A percentile compares a stretch with the other conserved stretches of the same genome.
These are phyloP conservation scores for Carex pumila DNA, from an alignment of 176 grass and related monocot genomes.

Conservation along the genomic window DNA sequence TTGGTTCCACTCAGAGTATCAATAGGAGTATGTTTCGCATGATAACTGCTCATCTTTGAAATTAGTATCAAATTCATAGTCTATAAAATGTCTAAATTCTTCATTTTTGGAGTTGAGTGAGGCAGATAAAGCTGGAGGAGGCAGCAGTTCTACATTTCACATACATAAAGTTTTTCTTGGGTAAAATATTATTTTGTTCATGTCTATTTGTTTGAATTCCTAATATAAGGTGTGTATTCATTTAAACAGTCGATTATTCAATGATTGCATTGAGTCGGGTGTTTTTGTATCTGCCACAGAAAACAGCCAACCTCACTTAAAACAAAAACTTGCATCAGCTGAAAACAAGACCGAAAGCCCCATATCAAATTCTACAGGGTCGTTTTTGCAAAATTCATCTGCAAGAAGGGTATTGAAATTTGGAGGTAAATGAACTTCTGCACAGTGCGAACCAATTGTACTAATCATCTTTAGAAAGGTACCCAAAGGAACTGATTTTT, in stretches of 20 bases:
- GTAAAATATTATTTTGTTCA: background rate
- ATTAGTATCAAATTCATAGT: no score
- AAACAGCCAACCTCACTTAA: slow-evolving; percentile 38
- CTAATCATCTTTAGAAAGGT: background rate
- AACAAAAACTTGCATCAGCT: slow-evolving; percentile 24
- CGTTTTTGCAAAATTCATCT: slow-evolving; percentile 15
- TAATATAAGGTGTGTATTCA: background rate
- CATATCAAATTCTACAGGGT: background rate
- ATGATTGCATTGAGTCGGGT: slow-evolving; percentile 59
- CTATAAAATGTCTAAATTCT: no score
- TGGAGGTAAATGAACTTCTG: slow-evolving; percentile 8
- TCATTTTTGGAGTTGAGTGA: no score
- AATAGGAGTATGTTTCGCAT: no score
- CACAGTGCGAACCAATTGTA: slow-evolving; percentile 19
- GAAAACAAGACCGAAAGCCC: slow-evolving; percentile 12
- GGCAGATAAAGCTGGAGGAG: no score
- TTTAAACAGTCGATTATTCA: slow-evolving; percentile 70
- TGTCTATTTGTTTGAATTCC: background rate
- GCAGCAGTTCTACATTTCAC: no score
- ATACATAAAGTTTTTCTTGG: background rate
- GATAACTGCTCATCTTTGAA: no score
- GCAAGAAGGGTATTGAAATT: slow-evolving; percentile 59
- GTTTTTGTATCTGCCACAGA: slow-evolving; percentile 68
- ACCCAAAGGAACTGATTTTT: no score
- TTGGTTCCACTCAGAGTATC: no score